A percentile compares a stretch with the other conserved stretches of the same genome.
Conservation (phyloP, 345 rosid genomes). For the Hibiscus tridactylites region DNA sequence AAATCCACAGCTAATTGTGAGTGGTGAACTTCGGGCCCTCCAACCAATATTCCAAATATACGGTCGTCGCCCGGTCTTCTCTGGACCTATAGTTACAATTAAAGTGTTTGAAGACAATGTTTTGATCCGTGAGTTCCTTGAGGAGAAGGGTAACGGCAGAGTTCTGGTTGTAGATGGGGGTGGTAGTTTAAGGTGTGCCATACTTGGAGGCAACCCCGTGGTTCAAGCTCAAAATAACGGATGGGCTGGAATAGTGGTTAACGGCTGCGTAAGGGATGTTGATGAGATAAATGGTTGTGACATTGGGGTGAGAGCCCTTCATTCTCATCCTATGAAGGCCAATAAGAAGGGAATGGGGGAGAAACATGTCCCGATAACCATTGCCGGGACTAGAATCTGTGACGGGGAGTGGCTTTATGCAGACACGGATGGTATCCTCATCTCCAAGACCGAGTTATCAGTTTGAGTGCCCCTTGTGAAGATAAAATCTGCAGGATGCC, state of each 20-base stretch:
- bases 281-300: constrained; percentile 91
- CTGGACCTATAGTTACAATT: constrained; percentile 67
- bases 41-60: constrained; percentile 69
- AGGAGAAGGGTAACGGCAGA: constrained; percentile 81
- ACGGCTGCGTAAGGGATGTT: constrained; percentile 72
- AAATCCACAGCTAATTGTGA: constrained; percentile 59
- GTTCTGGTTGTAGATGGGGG: constrained; percentile 87
- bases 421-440: constrained; percentile 70
- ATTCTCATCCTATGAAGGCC: constrained; percentile 78
- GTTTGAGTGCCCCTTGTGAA: constrained; percentile 21
- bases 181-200: constrained; percentile 67
- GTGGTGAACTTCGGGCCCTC: constrained; percentile 72
- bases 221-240: constrained; percentile 87
- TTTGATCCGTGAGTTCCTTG: constrained; percentile 66
- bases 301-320: constrained; percentile 75
- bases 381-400: constrained; percentile 57
- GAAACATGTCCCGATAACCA: constrained; percentile 51
- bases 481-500: background rate
- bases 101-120: constrained; percentile 84
- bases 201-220: constrained; percentile 77
- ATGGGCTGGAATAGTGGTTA: constrained; percentile 84
- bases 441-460: constrained; percentile 51
- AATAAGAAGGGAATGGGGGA: constrained; percentile 75
- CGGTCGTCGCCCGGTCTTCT: constrained; percentile 71
- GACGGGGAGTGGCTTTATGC: constrained; percentile 87